These are phyloP conservation scores for Coemansia sp. DNA, from an alignment of 192 early-diverging fungal species.

Conservation along the genomic window DNA sequence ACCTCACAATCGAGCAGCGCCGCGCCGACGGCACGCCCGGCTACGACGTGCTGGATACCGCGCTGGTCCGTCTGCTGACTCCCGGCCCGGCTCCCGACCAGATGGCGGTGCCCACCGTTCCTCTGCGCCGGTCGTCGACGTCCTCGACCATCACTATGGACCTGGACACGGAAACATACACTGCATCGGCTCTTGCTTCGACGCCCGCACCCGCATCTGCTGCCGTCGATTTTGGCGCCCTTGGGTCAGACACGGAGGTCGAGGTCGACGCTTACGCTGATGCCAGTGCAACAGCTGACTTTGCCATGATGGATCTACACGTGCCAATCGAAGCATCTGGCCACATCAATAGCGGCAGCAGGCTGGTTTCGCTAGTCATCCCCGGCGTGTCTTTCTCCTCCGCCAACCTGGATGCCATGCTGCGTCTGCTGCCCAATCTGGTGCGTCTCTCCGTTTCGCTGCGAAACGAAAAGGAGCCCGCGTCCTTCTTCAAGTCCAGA, in stretches of 20 bases:
- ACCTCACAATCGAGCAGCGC: conserved; percentile 50
- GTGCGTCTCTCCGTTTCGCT: conserved; percentile 30
- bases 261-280: conserved; percentile 1
- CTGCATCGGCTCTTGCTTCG: too few relatives aligned
- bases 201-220: too few relatives aligned
- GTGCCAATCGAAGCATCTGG: neutral
- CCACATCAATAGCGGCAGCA: neutral
- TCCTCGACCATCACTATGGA: neutral
- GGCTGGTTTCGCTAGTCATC: conserved; percentile 20
- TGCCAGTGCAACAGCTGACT: neutral
- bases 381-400: conserved; percentile 37
- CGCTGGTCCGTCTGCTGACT: conserved; percentile 37
- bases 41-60: conserved; percentile 28
- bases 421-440: conserved; percentile 33
- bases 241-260: conserved; percentile 18
- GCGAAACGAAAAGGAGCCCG: conserved; percentile 10
- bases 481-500: too few relatives aligned
- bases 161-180: conserved; percentile 6
- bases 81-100: conserved; percentile 20
- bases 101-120: conserved; percentile 10
- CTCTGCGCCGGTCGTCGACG: conserved; percentile 24
- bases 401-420: conserved; percentile 34
- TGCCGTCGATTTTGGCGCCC: neutral
- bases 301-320: too few relatives aligned
- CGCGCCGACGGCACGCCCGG: conserved; percentile 43